These are phyloP conservation scores for Kentomonas sorsogonicus DNA, from an alignment of 208 protist genomes.

Conservation along the genomic window DNA sequence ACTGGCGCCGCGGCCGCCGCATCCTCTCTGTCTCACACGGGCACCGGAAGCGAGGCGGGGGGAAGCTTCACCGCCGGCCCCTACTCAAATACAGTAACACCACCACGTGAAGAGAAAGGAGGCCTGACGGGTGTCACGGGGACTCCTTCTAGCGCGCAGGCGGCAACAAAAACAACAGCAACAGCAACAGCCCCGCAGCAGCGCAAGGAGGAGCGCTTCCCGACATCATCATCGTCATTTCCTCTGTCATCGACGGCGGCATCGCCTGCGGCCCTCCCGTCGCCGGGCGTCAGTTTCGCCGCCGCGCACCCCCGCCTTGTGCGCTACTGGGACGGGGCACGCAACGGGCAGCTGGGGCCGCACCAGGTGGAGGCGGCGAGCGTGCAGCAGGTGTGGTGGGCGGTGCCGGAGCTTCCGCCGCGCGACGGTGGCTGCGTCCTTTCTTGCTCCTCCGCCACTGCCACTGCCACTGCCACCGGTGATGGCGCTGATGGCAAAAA, in stretches of 20 bases:
- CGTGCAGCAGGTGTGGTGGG: too few species aligned
- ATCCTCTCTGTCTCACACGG: too few species aligned
- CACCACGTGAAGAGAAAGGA: neutral
- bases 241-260: neutral
- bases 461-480: too few species aligned
- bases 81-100: neutral
- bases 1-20: too few species aligned
- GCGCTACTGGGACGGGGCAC: conserved; percentile 38
- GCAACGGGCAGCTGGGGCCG: conserved; percentile 49
- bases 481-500: too few species aligned
- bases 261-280: neutral
- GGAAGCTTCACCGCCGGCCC: too few species aligned
- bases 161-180: conserved; percentile 1
- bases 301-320: conserved; percentile 41
- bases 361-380: too few species aligned
- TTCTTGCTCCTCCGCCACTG: too few species aligned
- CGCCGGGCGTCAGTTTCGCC: conserved; percentile 3
- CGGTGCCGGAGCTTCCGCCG: too few species aligned
- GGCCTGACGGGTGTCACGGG: neutral
- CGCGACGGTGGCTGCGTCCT: too few species aligned
- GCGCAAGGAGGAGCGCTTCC: neutral
- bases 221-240: neutral
- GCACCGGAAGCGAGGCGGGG: too few species aligned
- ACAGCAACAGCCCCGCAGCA: neutral
- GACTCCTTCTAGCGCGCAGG: neutral